Percentiles rank a stretch among this genome's conserved stretches.
phyloP scores from a whole-genome alignment of 2,329 filamentous ascomycete species.

The Colletotrichum acutatum region DNA sequence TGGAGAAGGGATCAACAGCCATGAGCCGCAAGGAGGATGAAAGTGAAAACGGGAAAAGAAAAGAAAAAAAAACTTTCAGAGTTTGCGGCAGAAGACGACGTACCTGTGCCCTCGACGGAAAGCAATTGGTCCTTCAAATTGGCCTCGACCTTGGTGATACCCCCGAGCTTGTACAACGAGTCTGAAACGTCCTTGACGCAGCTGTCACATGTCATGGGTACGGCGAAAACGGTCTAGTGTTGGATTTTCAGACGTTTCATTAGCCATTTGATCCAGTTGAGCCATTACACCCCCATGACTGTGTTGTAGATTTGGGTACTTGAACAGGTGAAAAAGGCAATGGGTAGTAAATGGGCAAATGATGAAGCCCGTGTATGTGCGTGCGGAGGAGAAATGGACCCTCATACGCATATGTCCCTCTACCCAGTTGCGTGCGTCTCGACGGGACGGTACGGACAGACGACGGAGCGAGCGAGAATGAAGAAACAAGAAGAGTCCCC shows the following conservation, averaged over 20 bases:
- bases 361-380: background rate
- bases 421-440: background rate
- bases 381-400: background rate
- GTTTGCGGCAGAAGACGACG: slow-evolving; percentile 39
- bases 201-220: slow-evolving; percentile 89
- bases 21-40: background rate
- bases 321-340: background rate
- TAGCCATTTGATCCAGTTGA: slow-evolving; percentile 38
- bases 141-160: slow-evolving; percentile 85
- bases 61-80: slow-evolving; percentile 9
- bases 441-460: background rate
- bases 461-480: background rate
- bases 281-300: background rate
- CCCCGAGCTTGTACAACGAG: slow-evolving; percentile 79
- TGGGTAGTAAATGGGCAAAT: background rate
- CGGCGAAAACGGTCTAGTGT: slow-evolving; percentile 88
- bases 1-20: background rate
- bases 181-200: slow-evolving; percentile 90
- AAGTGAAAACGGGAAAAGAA: background rate
- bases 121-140: slow-evolving; percentile 86
- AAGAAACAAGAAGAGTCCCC: background rate
- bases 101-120: slow-evolving; percentile 84
- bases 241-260: slow-evolving; percentile 48
- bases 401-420: background rate
- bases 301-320: no score